Base-by-base conservation (phyloP, 2,329 filamentous ascomycete species). In the Fusarium sacchari region DNA sequence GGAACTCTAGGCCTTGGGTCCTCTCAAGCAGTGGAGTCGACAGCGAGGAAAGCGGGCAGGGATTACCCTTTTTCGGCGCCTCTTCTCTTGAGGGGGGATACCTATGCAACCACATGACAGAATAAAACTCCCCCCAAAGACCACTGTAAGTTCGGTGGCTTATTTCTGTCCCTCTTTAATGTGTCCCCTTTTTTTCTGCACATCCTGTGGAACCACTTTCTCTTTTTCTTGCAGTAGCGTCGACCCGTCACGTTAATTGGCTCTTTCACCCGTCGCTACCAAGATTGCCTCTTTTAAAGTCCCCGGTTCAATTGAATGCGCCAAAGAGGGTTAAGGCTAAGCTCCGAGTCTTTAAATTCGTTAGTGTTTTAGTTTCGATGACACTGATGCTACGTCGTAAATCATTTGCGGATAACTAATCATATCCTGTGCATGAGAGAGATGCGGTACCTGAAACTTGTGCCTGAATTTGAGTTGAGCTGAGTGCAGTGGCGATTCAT, bases 131-230 rank as follows among this genome's bases (percentile, higher is more conserved):
- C 7, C 7, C 5, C 4, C 9, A 1, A 17, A 0, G 1, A 5
- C 4, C 18, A 37, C n/a, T 22, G 5, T 20, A 17, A 22, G 49
- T 15, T 22, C 17, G 6, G 20, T 18, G 18, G 24, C 24, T 17
- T 22, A 8, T 37, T 68, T 53, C 40, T 67, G 46, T 42, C 30
- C 1, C 44, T 42, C 26, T 32, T 32, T 40, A 37, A 43, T 36
- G 26, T 39, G 62, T 68, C 63, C 55, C 65, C 65, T 67, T 61
- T 68, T 64, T 67, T 65, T 59, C 28, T 57, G 26, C 39, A 39
- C 55, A 39, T 65, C 44, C 32, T 52, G 36, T 62, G 40, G 60
- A 28, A 26, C 18, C 47, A 52, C 49, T 52, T 52, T 52, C 50
- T 55, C 50, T 30, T 49, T 43, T 56, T 58, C 40, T 32, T 42